Evolutionary conservation across 2,329 filamentous ascomycete genomes (phyloP), one percentile per base, ranked within the genome.

Genomic region (Akanthomyces uredinophilus): DNA sequence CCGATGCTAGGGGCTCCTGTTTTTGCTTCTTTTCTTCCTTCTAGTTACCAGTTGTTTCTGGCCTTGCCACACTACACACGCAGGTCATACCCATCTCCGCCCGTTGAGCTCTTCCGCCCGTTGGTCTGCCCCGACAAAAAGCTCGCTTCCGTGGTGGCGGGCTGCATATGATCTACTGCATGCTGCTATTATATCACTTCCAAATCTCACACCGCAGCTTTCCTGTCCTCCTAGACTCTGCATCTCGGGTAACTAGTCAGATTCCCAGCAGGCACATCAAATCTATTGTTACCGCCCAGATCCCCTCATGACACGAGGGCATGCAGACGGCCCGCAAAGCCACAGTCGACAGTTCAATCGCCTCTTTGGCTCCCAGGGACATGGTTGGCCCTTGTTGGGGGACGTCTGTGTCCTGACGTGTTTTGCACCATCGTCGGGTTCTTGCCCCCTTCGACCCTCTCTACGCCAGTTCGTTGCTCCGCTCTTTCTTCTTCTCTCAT

Each of bases 351-450:
- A 22, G 32, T 13, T 10, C 5, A 29, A 32, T 27, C 39, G 46
- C 27, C n/a, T 44, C 39, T 46, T 46, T 46, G 24, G 39, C 8
- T 44, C 27, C 53, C 53, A 8, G 13, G 39, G 18, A 10, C 53
- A 56, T 46, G 53, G 53, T 56, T 46, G 27, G 27, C 53, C 53
- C 53, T 41, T 46, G 53, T 46, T 4, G 41, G 20, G 41, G n/a
- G 41, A 29, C 27, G 41, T 46, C 41, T 56, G 24, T 56, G 53
- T 56, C 41, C 39, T 41, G 52, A 55, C 37, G 37, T 56, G 41
- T 56, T 56, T 56, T 35, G 53, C 27, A 56, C 39, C 41, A 46
- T 56, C 52, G 35, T 53, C 51, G 50, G 32, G 10, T 24, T 55
- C 39, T 37, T 29, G 11, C 37, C 22, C 24, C 52, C 22, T 16